Evolutionary conservation across 352 stramenopile species (phyloP), one percentile per base, ranked within the genome.

Genomic region (Globisporangium parvum): DNA sequence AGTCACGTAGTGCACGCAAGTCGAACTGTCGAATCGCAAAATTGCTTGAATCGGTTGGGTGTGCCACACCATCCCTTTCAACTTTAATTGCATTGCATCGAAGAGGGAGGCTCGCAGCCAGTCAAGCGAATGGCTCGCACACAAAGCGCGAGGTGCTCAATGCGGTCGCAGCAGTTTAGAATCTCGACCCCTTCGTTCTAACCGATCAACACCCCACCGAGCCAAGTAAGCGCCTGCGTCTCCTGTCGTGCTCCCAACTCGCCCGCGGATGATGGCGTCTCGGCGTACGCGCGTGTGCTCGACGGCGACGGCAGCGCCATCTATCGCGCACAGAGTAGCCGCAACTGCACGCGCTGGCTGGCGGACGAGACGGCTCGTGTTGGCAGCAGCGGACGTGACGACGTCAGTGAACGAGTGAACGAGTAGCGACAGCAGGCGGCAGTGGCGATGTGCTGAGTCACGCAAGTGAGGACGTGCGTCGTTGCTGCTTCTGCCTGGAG

Each of bases 101-200:
- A 37, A 37, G 31, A 37, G 31, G 31, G 31, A 9, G 31, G 31
- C 31, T 37, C 31, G 31, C 31, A 37, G 31, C 31, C 31, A 37
- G 31, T 37, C 31, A 37, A 37, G 31, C 31, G 31, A 37, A 14
- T 37, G 31, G 31, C 31, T 10, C 6, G 31, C 6, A 8, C 31
- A 2, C 28, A 8, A 33, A 8, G 28, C 9, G 28, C 28, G 9
- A 33, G 6, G 10, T 37, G 31, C 31, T 37, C 31, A 8, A 37
- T 8, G 1, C 12, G 31, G 1, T 37, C 31, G 10, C 41, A 18
- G 41, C 23, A 47, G 41, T 63, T 63, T 51, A 59, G 58, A 64
- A 64, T 64, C 58, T 64, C 58, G 61, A 75, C 60, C 67, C 64
- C 65, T 62, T 65, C 68, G 62, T 73, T 73, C 61, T 60, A 60